phyloP scores from a whole-genome alignment of 2,329 filamentous ascomycete genomes.

The Gyromitra esculenta region DNA sequence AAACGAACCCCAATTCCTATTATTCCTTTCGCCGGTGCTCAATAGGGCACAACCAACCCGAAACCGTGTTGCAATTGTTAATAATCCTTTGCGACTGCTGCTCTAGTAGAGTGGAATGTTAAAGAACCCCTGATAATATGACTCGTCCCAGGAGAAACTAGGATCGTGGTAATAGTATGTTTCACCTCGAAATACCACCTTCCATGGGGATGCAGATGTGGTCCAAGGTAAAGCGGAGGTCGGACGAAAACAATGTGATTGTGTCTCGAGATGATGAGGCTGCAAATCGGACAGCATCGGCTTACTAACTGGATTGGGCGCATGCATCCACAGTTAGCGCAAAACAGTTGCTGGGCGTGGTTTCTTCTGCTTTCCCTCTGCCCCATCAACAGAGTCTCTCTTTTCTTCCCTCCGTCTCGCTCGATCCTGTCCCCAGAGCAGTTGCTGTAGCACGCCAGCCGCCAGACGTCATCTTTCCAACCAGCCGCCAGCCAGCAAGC shows the following conservation, averaged over 20 bases:
- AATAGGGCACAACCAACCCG: background rate
- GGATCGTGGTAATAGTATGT: too few species aligned
- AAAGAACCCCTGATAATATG: too few species aligned
- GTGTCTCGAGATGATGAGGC: conserved; percentile 32
- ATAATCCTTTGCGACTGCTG: background rate
- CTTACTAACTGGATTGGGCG: conserved; percentile 42
- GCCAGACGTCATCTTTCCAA: conserved; percentile 41
- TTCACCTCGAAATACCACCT: background rate
- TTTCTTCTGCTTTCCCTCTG: conserved; percentile 45
- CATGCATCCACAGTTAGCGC: conserved; percentile 45
- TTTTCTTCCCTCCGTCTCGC: conserved; percentile 38
- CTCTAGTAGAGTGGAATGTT: background rate
- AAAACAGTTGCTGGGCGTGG: conserved; percentile 50
- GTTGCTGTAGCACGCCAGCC: conserved; percentile 32
- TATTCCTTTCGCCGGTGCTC: background rate
- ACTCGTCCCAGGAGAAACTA: too few species aligned
- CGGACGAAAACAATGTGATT: conserved; percentile 36
- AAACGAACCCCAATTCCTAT: background rate
- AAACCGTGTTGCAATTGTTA: background rate
- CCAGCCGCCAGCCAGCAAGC: conserved; percentile 16
- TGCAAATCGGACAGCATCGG: conserved; percentile 35
- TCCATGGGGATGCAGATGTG: background rate
- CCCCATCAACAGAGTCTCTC: conserved; percentile 52
- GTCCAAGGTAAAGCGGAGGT: conserved; percentile 1
- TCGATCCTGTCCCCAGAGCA: conserved; percentile 36